These are phyloP conservation scores for Fusarium stilboides DNA, from an alignment of 2,329 filamentous ascomycete species.

Conservation along the genomic window DNA sequence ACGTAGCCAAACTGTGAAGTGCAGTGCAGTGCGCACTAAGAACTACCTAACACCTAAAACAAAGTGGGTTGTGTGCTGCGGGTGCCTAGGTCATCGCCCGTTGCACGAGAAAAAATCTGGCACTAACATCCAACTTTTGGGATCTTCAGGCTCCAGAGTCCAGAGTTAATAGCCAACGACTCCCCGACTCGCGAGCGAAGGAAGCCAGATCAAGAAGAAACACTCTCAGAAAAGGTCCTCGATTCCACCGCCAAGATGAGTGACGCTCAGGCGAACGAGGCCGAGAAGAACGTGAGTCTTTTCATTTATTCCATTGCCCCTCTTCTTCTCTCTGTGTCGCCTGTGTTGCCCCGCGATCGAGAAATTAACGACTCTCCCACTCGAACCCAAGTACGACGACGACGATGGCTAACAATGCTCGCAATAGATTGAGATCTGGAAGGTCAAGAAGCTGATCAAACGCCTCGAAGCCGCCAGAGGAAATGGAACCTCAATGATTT, in stretches of 20 bases:
- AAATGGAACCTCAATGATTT: conserved; percentile 99
- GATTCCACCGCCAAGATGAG: conserved; percentile 77
- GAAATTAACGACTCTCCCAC: conserved; percentile 23
- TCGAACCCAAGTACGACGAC: conserved; percentile 5
- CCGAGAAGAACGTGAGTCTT: conserved; percentile 89
- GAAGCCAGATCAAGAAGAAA: conserved; percentile 38
- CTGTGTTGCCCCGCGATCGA: conserved; percentile 53
- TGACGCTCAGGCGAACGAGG: conserved; percentile 88
- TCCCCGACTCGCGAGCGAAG: conserved; percentile 48
- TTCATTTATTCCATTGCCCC: conserved; percentile 33
- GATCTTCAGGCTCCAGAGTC: conserved; percentile 46
- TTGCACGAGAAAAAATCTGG: conserved; percentile 54
- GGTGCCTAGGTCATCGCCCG: conserved; percentile 47
- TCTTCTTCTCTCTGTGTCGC: conserved; percentile 29
- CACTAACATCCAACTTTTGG: conserved; percentile 53
- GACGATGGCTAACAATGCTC: conserved; percentile 41
- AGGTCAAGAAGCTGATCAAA: conserved; percentile 99
- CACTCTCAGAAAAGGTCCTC: conserved; percentile 45
- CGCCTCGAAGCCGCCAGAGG: conserved; percentile 96
- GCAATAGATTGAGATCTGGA: conserved; percentile 82
- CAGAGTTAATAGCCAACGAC: conserved; percentile 41
- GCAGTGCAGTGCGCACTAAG: conserved; percentile 17
- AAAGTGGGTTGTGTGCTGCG: conserved; percentile 32
- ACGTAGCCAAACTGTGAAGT: conserved; percentile 32
- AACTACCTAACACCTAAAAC: conserved; percentile 14